Base-by-base conservation (phyloP, 108 stramenopile genomes). In the Skeletonema tropicum region DNA sequence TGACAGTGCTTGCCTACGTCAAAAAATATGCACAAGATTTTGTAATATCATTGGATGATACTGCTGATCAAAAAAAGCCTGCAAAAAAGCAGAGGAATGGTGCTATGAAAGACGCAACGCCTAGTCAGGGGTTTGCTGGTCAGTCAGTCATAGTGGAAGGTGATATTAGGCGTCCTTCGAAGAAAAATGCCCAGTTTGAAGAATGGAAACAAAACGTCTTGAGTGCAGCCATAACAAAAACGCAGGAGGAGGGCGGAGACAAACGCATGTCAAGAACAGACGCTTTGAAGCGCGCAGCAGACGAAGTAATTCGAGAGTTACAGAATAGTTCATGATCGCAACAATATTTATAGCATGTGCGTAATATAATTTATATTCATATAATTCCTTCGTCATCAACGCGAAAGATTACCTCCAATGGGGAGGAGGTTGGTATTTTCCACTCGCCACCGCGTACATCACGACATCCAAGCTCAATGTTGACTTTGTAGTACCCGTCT, bases 141-240 rank as follows among this genome's bases (percentile, higher is more conserved):
- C 23, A 26, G 0, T 12, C 57, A 15, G 21, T 66, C 64, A 52
- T 63, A 10, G 6, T 55, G 0, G 52, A 55, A n/a, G 23, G 23
- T 21, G n/a, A 23, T 23, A 25, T 55, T 55, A 55, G 6, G 52
- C 52, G 23, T 21, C 52, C 1, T 2, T 23, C 52, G 9, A 23
- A 9, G 21, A 55, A 25, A 4, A 55, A 55, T 55, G 21, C 10
- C 52, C 17, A 55, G 42, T 82, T 71, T 61, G 64, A 70, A 21
- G 36, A 61, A 31, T 82, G 80, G 80, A 75, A 82, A 36, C 57
- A 39, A 8, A 35, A 30, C 23, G 62, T 70, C 5, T 57, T 82
- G 48, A 55, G 32, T 29, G 63, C 67, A 38, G 21, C 61, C 11
- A 32, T 36, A 26, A 66, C 72, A 1, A 71, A 59, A 41, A 31